Evolutionary conservation across 2,329 filamentous ascomycete genomes (phyloP), one percentile per base, ranked within the genome.

Genomic region (Ceratocystiopsis sp.): DNA sequence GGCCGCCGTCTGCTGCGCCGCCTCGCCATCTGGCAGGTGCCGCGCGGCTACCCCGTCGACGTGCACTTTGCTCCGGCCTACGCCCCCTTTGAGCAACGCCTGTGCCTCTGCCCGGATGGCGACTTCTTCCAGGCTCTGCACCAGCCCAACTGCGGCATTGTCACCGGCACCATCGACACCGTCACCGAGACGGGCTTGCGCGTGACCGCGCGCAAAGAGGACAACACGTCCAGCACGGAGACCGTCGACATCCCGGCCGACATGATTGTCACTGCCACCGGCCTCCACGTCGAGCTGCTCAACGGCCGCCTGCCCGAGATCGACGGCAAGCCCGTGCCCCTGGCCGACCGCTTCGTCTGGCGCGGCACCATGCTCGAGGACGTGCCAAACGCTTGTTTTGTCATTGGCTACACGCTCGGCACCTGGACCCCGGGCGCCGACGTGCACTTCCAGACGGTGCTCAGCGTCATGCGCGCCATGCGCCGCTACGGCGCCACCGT

Each of bases 41-140:
- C 79, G 1, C 54, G 57, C 9, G 58, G 62, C 16, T 58, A 76
- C 34, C 66, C 73, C 3, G 57, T 69, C 36, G 68, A 78, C 43
- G 67, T 72, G 1, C 73, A 83, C 55, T 83, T 83, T 57, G 71
- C 68, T 8, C 78, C 78, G 0, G 57, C 55, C 2, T 82, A 84
- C 51, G 67, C 71, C 35, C 78, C 78, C 0, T 79, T 82, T 67
- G 70, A 85, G 43, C 84, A 93, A 57, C 73, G 85, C 0, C 62
- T 91, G 9, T 91, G 84, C 52, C 63, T 84, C 46, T 78, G 60
- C 16, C 69, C 68, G 0, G 64, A 70, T 41, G 69, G 65, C 11
- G 72, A 77, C 51, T 77, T 76, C 52, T 71, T 61, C 48, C 44
- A 53, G 7, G 58, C 61, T 0, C 52, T 69, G 14, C 57, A 57